Evolutionary conservation across 2,329 filamentous ascomycete species (phyloP), one percentile per base, ranked within the genome.

Genomic region (Endothia cerciana): DNA sequence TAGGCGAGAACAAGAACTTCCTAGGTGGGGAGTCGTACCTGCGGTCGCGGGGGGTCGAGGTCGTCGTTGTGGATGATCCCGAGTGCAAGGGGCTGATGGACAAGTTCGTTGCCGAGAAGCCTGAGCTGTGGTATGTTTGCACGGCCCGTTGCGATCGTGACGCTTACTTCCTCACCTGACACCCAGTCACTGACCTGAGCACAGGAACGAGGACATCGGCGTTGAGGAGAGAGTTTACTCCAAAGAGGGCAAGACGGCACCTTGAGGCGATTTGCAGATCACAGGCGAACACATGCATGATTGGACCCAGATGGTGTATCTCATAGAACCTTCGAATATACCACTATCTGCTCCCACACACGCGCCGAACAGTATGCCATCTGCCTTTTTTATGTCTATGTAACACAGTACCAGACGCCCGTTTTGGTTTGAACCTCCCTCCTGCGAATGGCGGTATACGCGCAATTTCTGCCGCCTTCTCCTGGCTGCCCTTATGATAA

Each of bases 1-100:
- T 94, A 71, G 91, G 89, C 58, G 91, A 94, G 80, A 93, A 93
- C 78, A 86, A 86, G 73, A 93, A 85, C 25, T 93, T 91, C 70
- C 74, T 91, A 13, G 91, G 91, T 38, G 90, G 89, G 19, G 91
- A 94, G 77, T 84, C 87, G 40, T 89, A 92, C 72, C 80, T 94
- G 47, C 83, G 84, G 75, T 81, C 84, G 70, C 83, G 86, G 65
- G 90, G 91, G 28, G 85, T 93, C 71, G 89, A 93, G 73, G 88
- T 94, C 3, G 80, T 92, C n/a, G 89, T 92, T 40, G 71, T 93
- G 66, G 83, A 91, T 70, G 86, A 87, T 71, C 73, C 82, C 41
- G 86, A 89, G 73, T 92, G 90, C 74, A 85, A 86, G 76, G 82
- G 82, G 51, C 73, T 93, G 75, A 91, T 94, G 90, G 83, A 85